phyloP scores from a whole-genome alignment of 2,329 filamentous ascomycete species.

The Bipolaris oryzae region DNA sequence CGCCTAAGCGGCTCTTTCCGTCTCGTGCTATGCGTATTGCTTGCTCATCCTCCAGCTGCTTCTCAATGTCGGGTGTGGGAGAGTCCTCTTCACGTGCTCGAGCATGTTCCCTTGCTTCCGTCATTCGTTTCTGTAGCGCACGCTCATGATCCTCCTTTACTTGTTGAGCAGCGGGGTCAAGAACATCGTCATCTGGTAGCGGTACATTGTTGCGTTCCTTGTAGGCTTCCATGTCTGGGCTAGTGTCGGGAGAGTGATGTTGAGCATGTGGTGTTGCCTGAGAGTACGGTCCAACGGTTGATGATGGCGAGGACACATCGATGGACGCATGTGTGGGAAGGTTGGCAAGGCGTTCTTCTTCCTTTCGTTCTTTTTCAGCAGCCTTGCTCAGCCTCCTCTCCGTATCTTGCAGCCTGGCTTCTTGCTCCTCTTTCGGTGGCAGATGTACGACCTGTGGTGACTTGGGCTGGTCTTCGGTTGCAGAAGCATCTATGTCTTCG shows the following conservation, averaged over 20 bases:
- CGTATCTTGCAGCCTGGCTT: slow-evolving; percentile 53
- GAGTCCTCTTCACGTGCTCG: slow-evolving; percentile 52
- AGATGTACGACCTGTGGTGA: slow-evolving; percentile 53
- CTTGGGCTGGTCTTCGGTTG: slow-evolving; percentile 22
- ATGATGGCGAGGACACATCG: slow-evolving; percentile 61
- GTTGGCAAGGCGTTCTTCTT: slow-evolving; percentile 43
- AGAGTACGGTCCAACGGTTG: slow-evolving; percentile 72
- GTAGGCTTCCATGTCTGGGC: slow-evolving; percentile 67
- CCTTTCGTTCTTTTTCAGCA: slow-evolving; percentile 47
- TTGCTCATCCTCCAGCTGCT: slow-evolving; percentile 62
- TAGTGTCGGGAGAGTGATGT: slow-evolving; percentile 74
- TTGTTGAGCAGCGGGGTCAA: slow-evolving; percentile 46
- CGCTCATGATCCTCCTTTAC: slow-evolving; percentile 62
- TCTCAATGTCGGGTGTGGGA: slow-evolving; percentile 64
- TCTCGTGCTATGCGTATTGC: slow-evolving; percentile 47
- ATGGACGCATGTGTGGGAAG: slow-evolving; percentile 29
- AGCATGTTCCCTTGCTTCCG: slow-evolving; percentile 48
- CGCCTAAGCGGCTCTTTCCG: slow-evolving; percentile 36
- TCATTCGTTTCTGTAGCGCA: slow-evolving; percentile 57
- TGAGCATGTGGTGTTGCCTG: slow-evolving; percentile 73
- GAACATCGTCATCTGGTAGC: slow-evolving; percentile 38
- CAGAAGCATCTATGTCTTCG: slow-evolving; percentile 33
- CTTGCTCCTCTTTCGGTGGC: slow-evolving; percentile 58
- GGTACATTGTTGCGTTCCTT: slow-evolving; percentile 42
- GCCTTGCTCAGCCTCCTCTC: slow-evolving; percentile 47